Evolutionary conservation across 345 rosid species (phyloP).

Genomic region (Zanthoxylum bungeanum): DNA sequence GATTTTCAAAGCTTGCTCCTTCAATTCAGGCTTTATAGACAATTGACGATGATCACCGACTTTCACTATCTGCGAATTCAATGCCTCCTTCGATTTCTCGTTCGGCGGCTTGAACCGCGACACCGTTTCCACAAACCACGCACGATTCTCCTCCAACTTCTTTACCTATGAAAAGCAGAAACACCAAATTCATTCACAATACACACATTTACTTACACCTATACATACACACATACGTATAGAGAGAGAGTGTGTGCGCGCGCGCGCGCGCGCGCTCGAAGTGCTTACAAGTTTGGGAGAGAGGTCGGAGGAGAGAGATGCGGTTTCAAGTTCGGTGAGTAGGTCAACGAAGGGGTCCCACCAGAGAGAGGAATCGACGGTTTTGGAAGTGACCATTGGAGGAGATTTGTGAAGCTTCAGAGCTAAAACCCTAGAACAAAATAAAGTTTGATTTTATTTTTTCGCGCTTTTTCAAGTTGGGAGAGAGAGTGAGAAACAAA

Average conservation of each 20-base stretch:
- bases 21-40: constrained; percentile 52
- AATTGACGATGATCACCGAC: constrained; percentile 61
- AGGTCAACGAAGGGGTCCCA: constrained; percentile 74
- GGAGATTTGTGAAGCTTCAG: not conserved
- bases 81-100: constrained; percentile 66
- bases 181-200: not conserved
- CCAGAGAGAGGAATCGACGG: constrained; percentile 73
- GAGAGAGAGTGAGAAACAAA: not conserved
- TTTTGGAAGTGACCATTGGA: constrained; percentile 48
- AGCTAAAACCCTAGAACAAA: constrained; percentile 44
- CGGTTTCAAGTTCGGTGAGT: constrained; percentile 62
- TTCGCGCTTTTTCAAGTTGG: constrained; percentile 15
- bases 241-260: not conserved
- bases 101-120: constrained; percentile 59
- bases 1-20: constrained; percentile 60
- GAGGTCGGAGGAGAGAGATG: constrained; percentile 53
- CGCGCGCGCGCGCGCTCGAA: not conserved
- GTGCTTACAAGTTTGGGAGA: constrained; percentile 45
- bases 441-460: not conserved
- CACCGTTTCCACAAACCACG: constrained; percentile 64
- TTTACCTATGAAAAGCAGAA: constrained; percentile 42
- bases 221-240: not conserved
- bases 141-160: constrained; percentile 64
- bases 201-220: not conserved
- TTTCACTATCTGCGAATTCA: constrained; percentile 51